Base-by-base conservation (phyloP, 148 eudicot species). In the Amaranthus cruentus region DNA sequence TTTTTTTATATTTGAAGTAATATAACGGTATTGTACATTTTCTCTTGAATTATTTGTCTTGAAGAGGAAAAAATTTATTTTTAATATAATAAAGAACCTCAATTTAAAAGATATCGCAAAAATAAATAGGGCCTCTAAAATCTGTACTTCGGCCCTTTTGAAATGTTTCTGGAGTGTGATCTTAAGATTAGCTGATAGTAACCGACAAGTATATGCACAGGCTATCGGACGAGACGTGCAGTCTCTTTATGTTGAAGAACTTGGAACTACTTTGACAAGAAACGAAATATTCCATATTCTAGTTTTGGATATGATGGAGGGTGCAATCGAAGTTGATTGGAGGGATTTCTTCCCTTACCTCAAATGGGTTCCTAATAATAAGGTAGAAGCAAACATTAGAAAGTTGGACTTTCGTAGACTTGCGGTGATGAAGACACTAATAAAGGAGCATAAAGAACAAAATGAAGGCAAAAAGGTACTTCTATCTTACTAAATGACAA, bases 321-420 rank as follows among this genome's bases (percentile, higher is more conserved):
- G 96, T 47, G 97, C 93, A 38, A 92, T 91, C 60, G 91, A 90
- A 47, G 93, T 90, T 48, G 98, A 95, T 69, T 95, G 96, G 98
- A 84, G 98, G 83, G 98, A 95, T 77, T 95, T 95, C 78, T 91
- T 91, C 76, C 97, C 98, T 0, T 87, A 81, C 68, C 79, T 91
- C 13, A 80, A 75, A 66, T 95, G 98, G 98, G 77, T 91, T 73
- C 98, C 98, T 4, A 88, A 84, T 66, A 85, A 58, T 64, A 57
- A 71, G 10, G 87, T 95, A 46, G 97, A 90, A 73, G 48, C 65
- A 18, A 91, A 79, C 18, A 81, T 91, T 1, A 69, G 71, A 58
- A 77, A 70, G 14, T 81, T 90, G 82, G 75, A 80, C 79, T 70
- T 71, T 47, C 87, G 89, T 1, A 86, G 97, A 78, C 62, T 76